phyloP scores from a whole-genome alignment of 2,329 filamentous ascomycete genomes.

The Ascochyta clinopodiicola region DNA sequence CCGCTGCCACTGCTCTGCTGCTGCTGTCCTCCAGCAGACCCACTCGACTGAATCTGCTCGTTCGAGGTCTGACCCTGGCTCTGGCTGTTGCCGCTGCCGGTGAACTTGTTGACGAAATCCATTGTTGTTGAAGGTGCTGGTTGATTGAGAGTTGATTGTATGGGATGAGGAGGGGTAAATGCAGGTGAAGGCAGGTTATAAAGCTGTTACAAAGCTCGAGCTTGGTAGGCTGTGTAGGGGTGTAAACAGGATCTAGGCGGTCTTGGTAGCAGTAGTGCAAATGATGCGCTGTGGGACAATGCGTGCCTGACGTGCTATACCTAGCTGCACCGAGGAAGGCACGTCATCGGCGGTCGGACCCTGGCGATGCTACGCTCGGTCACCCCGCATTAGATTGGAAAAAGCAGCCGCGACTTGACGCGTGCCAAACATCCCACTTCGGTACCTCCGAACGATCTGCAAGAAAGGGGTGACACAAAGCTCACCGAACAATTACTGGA shows the following conservation, averaged over 20 bases:
- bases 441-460: constrained; percentile 4
- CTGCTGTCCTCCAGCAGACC: constrained; percentile 10
- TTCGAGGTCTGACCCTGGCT: constrained; percentile 31
- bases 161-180: constrained; percentile 1
- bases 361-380: constrained; percentile 4
- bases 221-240: constrained; percentile 16
- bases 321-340: background rate
- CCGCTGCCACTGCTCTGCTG: constrained; percentile 33
- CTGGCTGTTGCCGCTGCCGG: constrained; percentile 49
- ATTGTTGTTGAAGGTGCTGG: constrained; percentile 39
- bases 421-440: constrained; percentile 13
- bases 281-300: constrained; percentile 14
- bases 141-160: constrained; percentile 13
- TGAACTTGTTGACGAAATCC: constrained; percentile 58
- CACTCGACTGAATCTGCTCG: constrained; percentile 38
- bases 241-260: constrained; percentile 16
- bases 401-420: constrained; percentile 11
- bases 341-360: constrained; percentile 7
- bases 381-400: constrained; percentile 17
- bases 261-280: constrained; percentile 10
- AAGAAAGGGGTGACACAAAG: constrained; percentile 5
- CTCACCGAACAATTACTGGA: background rate
- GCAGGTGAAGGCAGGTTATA: constrained; percentile 11
- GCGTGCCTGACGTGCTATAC: constrained; percentile 13
- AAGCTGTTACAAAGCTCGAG: constrained; percentile 10